Conservation (phyloP, 2,329 filamentous ascomycete genomes). For the Sphaceloma murrayae region DNA sequence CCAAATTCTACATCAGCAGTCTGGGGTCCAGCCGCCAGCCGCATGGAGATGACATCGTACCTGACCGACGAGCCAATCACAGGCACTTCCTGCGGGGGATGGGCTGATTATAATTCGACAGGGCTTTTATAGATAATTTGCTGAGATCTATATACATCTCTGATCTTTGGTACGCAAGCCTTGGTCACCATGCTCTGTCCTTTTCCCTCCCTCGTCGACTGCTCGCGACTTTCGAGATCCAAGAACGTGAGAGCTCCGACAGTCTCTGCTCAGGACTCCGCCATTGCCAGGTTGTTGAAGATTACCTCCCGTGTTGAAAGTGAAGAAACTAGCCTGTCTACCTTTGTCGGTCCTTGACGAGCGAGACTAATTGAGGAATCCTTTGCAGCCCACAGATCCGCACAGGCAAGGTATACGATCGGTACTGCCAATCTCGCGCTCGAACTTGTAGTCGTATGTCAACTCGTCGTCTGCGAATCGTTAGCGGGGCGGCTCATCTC, state of each 20-base stretch:
- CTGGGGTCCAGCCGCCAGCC: constrained; percentile 7
- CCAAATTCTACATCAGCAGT: constrained; percentile 8
- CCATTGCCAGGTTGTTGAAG: not conserved
- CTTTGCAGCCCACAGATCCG: constrained; percentile 92
- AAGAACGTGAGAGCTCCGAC: too few species aligned
- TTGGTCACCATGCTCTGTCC: too few species aligned
- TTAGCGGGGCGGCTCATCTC: too few species aligned
- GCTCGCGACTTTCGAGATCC: too few species aligned
- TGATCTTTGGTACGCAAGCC: too few species aligned
- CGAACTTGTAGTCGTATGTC: constrained; percentile 99
- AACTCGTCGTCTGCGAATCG: constrained; percentile 75
- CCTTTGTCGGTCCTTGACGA: too few species aligned
- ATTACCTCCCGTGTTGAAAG: constrained; percentile 2
- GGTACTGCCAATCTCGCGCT: constrained; percentile 86
- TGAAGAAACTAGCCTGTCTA: too few species aligned
- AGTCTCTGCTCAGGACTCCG: not conserved
- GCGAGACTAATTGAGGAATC: constrained; percentile 77
- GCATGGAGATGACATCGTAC: constrained; percentile 11
- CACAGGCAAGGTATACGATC: constrained; percentile 97
- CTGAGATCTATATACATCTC: too few species aligned
- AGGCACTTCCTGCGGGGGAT: too few species aligned
- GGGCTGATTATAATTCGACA: too few species aligned
- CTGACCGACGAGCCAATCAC: constrained; percentile 1
- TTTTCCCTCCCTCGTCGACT: too few species aligned
- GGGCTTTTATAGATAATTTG: too few species aligned